Base-by-base conservation (phyloP, 306 rosid species). In the Styphnolobium japonicum region DNA sequence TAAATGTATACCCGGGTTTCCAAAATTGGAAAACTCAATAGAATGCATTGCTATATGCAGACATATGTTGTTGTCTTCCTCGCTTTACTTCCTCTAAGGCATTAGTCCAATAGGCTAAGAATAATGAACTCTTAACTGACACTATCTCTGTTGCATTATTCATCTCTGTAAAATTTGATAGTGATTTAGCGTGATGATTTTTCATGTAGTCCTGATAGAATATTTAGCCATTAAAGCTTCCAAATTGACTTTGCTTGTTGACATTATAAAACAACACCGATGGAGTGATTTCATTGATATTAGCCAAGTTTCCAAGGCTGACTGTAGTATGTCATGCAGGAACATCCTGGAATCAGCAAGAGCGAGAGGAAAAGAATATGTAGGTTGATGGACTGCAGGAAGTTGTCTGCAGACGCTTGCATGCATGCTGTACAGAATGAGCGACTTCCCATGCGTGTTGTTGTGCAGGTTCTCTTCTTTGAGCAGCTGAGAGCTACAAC, bases 341-440 rank as follows among this genome's bases (percentile, higher is more conserved):
- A 88, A 76, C 98, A 92, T 77, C 91, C 98, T 0, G 97, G 92
- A 48, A 95, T 95, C 80, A 83, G 88, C 81, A 95, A 95, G 89
- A 89, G 92, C 5, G 98, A 91, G 81, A 88, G 82, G 83, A 95
- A 95, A 85, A 89, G 83, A 85, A 87, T 95, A 79, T 95, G 98
- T 43, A 86, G 87, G 78, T 75, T 95, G 82, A 95, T 92, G 98
- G 93, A 92, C 85, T 92, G 98, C 90, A 79, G 89, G 77, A 95
- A 89, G 87, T 76, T 95, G 66, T 92, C 98, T 5, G 86, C 87
- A 49, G 97, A 91, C 25, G 98, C 97, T 14, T 91, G 98, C 89
- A 88, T 91, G 91, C 98, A 92, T 18, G 98, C 98, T 0, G 89
- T 92, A 63, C 98, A 95, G 88, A 95, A 92, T 27, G 97, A 95